Percentiles rank a stretch among this genome's conserved stretches.
phyloP scores from a whole-genome alignment of 2,329 filamentous ascomycete genomes.

The Penicillium sp. region DNA sequence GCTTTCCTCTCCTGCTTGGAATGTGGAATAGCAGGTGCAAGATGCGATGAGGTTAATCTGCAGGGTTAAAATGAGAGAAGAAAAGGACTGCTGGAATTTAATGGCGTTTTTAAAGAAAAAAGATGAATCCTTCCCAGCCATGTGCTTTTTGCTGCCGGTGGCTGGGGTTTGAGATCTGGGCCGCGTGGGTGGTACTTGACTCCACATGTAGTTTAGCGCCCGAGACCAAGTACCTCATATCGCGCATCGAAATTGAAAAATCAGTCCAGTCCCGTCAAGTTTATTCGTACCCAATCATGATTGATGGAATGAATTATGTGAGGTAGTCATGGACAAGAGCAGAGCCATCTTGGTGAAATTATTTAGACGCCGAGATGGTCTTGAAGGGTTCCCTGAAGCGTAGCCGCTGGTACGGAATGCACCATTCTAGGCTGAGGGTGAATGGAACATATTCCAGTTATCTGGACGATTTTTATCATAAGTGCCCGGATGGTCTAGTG shows the following conservation, averaged over 20 bases:
- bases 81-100: slow-evolving; percentile 11
- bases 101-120: slow-evolving; percentile 9
- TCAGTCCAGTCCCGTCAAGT: background rate
- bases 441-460: background rate
- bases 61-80: background rate
- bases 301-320: background rate
- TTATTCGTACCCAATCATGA: background rate
- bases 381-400: no score
- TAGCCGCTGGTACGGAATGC: background rate
- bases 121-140: slow-evolving; percentile 21
- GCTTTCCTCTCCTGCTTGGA: background rate
- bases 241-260: background rate
- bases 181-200: background rate
- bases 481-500: background rate
- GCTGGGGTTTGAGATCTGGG: slow-evolving; percentile 15
- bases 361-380: no score
- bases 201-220: background rate
- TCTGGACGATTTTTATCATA: background rate
- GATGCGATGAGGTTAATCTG: background rate
- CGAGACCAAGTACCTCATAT: background rate
- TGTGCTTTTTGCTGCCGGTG: slow-evolving; percentile 15
- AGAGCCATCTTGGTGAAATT: no score
- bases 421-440: background rate
- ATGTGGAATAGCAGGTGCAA: background rate
- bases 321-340: background rate